Conservation (phyloP, 768 basidiomycete species). For the Pleurotus giganteus region DNA sequence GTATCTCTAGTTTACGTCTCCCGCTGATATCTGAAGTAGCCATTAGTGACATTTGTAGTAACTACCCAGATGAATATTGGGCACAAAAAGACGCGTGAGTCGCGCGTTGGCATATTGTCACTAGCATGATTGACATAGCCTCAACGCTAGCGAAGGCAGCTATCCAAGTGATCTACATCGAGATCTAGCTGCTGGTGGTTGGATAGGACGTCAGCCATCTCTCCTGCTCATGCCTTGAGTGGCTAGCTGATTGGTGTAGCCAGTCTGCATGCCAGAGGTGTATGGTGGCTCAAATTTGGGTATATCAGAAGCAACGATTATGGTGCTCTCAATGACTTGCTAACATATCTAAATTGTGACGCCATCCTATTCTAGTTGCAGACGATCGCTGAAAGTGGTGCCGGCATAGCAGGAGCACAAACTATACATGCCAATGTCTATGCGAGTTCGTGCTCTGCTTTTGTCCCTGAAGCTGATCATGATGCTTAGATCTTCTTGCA, state of each 20-base stretch:
- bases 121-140: neutral
- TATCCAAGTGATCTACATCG: constrained; percentile 5
- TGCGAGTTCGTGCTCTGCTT: constrained; percentile 15
- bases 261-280: constrained; percentile 12
- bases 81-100: constrained; percentile 4
- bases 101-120: neutral
- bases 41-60: neutral
- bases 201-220: neutral
- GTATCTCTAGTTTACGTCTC: neutral
- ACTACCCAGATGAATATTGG: constrained; percentile 8
- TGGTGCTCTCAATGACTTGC: constrained; percentile 5
- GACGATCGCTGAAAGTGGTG: constrained; percentile 17
- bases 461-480: too few relatives aligned
- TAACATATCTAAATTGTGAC: neutral
- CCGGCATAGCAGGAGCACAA: constrained; percentile 17
- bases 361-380: constrained; percentile 8
- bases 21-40: neutral
- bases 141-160: neutral
- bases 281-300: constrained; percentile 16
- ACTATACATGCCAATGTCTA: constrained; percentile 18
- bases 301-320: constrained; percentile 18
- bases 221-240: neutral
- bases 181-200: constrained; percentile 4
- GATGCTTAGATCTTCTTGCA: neutral
- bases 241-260: neutral